Base-by-base conservation (phyloP, 2,329 filamentous ascomycete genomes). In the Penicillium decumbens region DNA sequence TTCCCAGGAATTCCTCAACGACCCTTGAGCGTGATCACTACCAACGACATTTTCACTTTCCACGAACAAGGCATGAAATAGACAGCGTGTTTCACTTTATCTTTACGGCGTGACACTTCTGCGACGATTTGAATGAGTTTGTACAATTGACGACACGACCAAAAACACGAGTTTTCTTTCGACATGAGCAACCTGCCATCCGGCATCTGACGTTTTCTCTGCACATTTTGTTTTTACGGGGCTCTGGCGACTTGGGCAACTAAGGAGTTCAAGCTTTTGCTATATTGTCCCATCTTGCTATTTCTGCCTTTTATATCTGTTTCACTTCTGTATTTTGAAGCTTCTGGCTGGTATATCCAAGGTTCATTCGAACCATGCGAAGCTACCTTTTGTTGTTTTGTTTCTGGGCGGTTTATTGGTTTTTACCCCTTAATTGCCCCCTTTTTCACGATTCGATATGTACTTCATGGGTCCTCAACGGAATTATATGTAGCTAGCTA, bases 1-100 rank as follows among this genome's bases (percentile, higher is more conserved):
- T 39, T 66, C 66, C 25, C 64, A 68, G 30, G 67, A 71, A 43
- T 71, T 71, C 41, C 60, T 69, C 38, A 59, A 67, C n/a, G 68
- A 71, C 9, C 59, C 59, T 37, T 60, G 43, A 57, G 27, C 23
- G 28, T n/a, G 27, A 32, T n/a, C 24, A 43, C 15, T 18, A 15
- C 30, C 40, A 12, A 33, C 44, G 51, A 41, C 41, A 28, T 46
- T 51, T 44, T 28, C 12, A 38, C 6, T 41, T 41, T 37, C 41
- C 43, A 18, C 10, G 15, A 49, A 45, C 38, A 53, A 48, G 45
- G 38, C 40, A 55, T 50, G 49, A 45, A 40, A 50, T 47, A 54
- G 46, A 54, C 43, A 47, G 46, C 46, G 45, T 48, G 40, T 41
- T 51, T 57, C 23, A 3, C 28, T 28, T 43, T 47, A 49, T 44